These are phyloP conservation scores for Backusella australiensis DNA, from an alignment of 192 early-diverging fungal genomes.

Conservation along the genomic window DNA sequence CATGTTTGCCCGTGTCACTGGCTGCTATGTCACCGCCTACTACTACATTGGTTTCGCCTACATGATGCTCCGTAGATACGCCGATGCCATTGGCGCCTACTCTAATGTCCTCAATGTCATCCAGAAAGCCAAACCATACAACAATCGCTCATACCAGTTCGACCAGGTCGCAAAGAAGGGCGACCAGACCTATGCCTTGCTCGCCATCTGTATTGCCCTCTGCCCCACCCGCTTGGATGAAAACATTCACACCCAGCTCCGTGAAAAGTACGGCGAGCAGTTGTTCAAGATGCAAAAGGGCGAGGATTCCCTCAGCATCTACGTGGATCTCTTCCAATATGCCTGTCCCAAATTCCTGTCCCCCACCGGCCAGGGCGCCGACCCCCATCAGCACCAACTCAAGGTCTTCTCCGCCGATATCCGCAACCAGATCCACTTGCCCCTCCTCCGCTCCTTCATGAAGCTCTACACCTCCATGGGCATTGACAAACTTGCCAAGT, in stretches of 20 bases:
- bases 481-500: slow-evolving; percentile 82
- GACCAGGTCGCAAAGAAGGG: slow-evolving; percentile 89
- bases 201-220: slow-evolving; percentile 87
- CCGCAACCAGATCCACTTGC: slow-evolving; percentile 77
- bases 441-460: slow-evolving; percentile 90
- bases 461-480: slow-evolving; percentile 95
- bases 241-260: slow-evolving; percentile 79
- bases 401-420: slow-evolving; percentile 87
- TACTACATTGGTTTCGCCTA: slow-evolving; percentile 98
- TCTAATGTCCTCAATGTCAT: slow-evolving; percentile 89
- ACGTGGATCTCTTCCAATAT: slow-evolving; percentile 88
- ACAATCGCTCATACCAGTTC: slow-evolving; percentile 87
- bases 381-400: slow-evolving; percentile 79
- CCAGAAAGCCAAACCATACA: slow-evolving; percentile 91
- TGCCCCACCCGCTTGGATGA: slow-evolving; percentile 95
- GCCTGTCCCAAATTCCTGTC: slow-evolving; percentile 96
- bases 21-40: slow-evolving; percentile 95
- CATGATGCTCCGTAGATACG: slow-evolving; percentile 97
- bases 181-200: slow-evolving; percentile 94
- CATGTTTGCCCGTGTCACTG: slow-evolving; percentile 93
- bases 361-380: slow-evolving; percentile 59
- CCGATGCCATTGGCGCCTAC: slow-evolving; percentile 92
- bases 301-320: slow-evolving; percentile 76
- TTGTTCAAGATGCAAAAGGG: slow-evolving; percentile 83
- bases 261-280: slow-evolving; percentile 94